Evolutionary conservation across 371 early-diverging fungal genomes (phyloP).

Genomic region (Phascolomyces articulosus): DNA sequence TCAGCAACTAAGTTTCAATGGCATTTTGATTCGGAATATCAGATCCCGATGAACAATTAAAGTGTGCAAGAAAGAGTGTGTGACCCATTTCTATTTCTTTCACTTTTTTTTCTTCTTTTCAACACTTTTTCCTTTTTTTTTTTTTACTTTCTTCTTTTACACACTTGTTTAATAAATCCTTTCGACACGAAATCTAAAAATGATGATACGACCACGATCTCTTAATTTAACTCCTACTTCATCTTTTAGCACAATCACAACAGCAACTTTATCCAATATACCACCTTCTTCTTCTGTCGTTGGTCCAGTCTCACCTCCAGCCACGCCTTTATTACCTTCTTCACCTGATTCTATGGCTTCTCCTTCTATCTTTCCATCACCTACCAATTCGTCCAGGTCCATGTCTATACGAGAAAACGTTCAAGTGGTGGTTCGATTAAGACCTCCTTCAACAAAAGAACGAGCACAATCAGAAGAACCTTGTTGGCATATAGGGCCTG

Average conservation of each 20-base stretch:
- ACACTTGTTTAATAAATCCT: not conserved
- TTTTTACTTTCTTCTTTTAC: not conserved
- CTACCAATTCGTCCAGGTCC: slow-evolving; percentile 4
- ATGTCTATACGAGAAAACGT: slow-evolving; percentile 32
- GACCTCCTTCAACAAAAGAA: slow-evolving; percentile 30
- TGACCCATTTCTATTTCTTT: not conserved
- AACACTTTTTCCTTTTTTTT: not conserved
- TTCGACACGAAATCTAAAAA: not conserved
- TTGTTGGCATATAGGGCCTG: slow-evolving; percentile 10
- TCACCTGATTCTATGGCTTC: slow-evolving; percentile 10
- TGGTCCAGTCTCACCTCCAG: slow-evolving; percentile 16
- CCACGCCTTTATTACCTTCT: slow-evolving; percentile 10
- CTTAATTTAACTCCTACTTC: slow-evolving; percentile 1
- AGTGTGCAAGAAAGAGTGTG: no score
- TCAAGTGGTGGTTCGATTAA: slow-evolving; percentile 45
- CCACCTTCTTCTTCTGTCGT: not conserved
- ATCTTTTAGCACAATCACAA: not conserved
- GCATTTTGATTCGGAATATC: no score
- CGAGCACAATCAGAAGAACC: not conserved
- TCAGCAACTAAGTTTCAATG: no score
- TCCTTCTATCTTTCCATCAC: slow-evolving; percentile 10
- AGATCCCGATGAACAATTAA: no score
- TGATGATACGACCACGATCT: slow-evolving; percentile 11
- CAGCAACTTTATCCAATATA: not conserved
- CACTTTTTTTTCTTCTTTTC: slow-evolving; percentile 2